Evolutionary conservation across 257 asterid species (phyloP).

Genomic region (Salvia miltiorrhiza): DNA sequence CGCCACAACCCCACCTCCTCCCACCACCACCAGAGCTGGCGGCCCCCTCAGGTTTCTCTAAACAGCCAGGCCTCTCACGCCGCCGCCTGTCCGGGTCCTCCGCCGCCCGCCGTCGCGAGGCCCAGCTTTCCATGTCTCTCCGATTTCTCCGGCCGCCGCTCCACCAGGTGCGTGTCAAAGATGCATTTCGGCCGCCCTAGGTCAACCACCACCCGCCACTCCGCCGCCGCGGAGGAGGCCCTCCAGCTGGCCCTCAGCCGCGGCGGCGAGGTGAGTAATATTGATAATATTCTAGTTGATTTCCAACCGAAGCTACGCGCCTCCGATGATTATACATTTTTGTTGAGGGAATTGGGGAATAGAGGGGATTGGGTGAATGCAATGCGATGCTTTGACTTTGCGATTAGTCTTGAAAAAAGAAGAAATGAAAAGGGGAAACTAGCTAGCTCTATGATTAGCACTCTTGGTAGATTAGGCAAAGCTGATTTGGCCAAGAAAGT

Average conservation of each 20-base stretch:
- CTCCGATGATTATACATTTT: constrained; percentile 65
- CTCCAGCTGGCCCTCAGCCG: constrained; percentile 41
- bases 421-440: constrained; percentile 72
- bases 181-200: constrained; percentile 84
- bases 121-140: constrained; percentile 44
- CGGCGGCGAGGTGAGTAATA: constrained; percentile 26
- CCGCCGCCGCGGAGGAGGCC: constrained; percentile 67
- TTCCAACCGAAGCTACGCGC: constrained; percentile 58
- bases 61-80: constrained; percentile 34
- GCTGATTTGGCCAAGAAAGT: constrained; percentile 74
- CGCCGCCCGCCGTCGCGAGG: constrained; percentile 31
- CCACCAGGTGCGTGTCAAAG: constrained; percentile 85
- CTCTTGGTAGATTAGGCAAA: constrained; percentile 86
- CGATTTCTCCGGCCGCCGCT: constrained; percentile 80
- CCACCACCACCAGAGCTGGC: constrained; percentile 34
- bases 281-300: constrained; percentile 39
- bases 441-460: constrained; percentile 86
- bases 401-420: constrained; percentile 48
- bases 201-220: constrained; percentile 59
- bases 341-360: constrained; percentile 85
- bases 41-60: constrained; percentile 51
- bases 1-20: constrained; percentile 30
- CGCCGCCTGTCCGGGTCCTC: constrained; percentile 30
- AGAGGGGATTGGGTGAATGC: constrained; percentile 74
- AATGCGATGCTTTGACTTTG: constrained; percentile 72